Evolutionary conservation across 345 rosid species (phyloP).

Genomic region (Gossypium stocksii): DNA sequence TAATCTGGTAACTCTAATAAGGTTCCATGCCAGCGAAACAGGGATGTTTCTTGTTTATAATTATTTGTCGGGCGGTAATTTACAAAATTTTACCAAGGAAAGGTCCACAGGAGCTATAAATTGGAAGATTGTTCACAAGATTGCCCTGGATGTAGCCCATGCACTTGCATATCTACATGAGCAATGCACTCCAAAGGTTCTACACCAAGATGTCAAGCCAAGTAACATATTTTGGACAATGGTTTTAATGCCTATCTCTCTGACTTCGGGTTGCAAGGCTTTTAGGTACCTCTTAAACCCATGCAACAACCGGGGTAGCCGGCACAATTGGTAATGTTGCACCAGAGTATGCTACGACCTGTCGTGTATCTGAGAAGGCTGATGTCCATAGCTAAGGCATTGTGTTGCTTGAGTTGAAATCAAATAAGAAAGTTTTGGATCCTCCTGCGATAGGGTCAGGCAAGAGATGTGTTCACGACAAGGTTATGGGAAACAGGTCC

Average conservation of each 20-base stretch:
- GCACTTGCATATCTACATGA: background rate
- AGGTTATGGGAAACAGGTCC: slow-evolving; percentile 55
- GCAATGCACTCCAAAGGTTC: background rate
- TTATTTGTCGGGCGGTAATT: slow-evolving; percentile 55
- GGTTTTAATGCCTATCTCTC: background rate
- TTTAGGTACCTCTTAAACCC: background rate
- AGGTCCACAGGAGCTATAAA: background rate
- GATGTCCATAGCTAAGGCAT: slow-evolving; percentile 5
- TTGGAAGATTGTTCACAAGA: background rate
- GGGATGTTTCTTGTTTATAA: slow-evolving; percentile 40
- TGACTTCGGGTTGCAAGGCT: background rate
- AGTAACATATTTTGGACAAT: background rate
- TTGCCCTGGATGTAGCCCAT: background rate
- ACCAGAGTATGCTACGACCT: background rate
- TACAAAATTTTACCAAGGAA: slow-evolving; percentile 46
- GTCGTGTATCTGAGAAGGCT: background rate
- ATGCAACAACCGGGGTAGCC: background rate
- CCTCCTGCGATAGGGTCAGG: slow-evolving; percentile 36
- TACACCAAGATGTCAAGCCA: background rate
- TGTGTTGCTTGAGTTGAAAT: slow-evolving; percentile 33
- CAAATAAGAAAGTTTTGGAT: slow-evolving; percentile 40
- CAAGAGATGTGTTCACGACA: slow-evolving; percentile 40
- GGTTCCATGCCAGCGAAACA: background rate
- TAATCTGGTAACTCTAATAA: background rate
- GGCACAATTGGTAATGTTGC: background rate